Evolutionary conservation across 73 alveolate genomes (phyloP).

Genomic region (Durusdinium trenchii): DNA sequence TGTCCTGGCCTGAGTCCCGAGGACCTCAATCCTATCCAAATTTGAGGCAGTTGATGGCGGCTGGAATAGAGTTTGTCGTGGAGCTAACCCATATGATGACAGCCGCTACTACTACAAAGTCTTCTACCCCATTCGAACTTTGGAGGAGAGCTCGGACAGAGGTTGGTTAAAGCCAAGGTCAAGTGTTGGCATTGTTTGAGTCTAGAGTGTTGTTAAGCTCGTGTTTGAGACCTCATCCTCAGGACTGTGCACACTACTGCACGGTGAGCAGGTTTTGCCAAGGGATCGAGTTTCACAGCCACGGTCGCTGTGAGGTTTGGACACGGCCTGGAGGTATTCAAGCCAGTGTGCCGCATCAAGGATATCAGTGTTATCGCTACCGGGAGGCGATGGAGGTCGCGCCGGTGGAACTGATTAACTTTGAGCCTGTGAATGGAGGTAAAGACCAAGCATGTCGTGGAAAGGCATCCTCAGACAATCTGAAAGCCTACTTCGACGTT

Average conservation of each 20-base stretch:
- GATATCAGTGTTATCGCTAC: not conserved
- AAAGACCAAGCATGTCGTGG: slow-evolving; percentile 74
- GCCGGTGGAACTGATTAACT: not conserved
- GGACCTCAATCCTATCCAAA: not conserved
- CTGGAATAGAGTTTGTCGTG: slow-evolving; percentile 17
- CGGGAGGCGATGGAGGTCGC: not conserved
- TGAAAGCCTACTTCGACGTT: slow-evolving; percentile 15
- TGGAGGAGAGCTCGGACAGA: not conserved
- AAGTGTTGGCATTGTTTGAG: too few species aligned
- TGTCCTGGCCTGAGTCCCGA: too few species aligned
- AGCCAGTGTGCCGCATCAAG: not conserved
- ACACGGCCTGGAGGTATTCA: slow-evolving; percentile 54
- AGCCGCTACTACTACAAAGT: slow-evolving; percentile 26
- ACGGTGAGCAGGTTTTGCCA: not conserved
- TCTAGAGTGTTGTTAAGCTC: too few species aligned
- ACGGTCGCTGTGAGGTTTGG: slow-evolving; percentile 58
- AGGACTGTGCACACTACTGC: slow-evolving; percentile 5
- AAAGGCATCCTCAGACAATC: not conserved
- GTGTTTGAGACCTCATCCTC: too few species aligned
- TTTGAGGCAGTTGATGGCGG: slow-evolving; percentile 49
- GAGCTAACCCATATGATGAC: not conserved
- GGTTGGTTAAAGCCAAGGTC: too few species aligned
- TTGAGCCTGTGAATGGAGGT: slow-evolving; percentile 44
- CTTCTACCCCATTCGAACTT: not conserved
- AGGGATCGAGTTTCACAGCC: not conserved